A percentile compares a stretch with the other conserved stretches of the same genome.
phyloP scores from a whole-genome alignment of 768 basidiomycete species.

The Lactarius trivialis region DNA sequence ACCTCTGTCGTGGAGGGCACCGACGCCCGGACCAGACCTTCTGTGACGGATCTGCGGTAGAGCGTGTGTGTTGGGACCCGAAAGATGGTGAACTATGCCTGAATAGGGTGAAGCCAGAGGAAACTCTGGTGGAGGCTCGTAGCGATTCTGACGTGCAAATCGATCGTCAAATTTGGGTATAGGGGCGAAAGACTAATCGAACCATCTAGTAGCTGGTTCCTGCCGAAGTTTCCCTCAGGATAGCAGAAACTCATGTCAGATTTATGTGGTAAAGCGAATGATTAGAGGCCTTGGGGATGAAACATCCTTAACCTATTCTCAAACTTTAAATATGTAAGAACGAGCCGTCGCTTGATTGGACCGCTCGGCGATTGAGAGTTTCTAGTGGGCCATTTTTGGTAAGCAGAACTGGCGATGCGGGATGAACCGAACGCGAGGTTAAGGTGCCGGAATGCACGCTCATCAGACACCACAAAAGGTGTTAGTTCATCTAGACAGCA shows the following conservation, averaged over 20 bases:
- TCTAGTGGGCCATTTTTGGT: conserved; percentile 71
- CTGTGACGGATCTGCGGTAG: conserved; percentile 70
- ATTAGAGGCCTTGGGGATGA: conserved; percentile 87
- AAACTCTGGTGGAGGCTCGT: conserved; percentile 95
- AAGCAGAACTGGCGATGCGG: conserved; percentile 68
- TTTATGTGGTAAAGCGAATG: conserved; percentile 75
- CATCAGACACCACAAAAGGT: conserved; percentile 82
- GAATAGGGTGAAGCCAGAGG: conserved; percentile 91
- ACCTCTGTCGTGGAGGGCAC: conserved; percentile 59
- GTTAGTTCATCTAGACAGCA: conserved; percentile 86
- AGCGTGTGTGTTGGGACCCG: conserved; percentile 83
- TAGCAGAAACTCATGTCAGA: conserved; percentile 56
- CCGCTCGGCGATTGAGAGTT: conserved; percentile 53
- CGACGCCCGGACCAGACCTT: conserved; percentile 70
- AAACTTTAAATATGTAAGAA: conserved; percentile 63
- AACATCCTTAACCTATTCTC: conserved; percentile 84
- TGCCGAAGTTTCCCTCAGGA: conserved; percentile 83
- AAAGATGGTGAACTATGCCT: conserved; percentile 89
- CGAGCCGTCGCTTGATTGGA: conserved; percentile 45
- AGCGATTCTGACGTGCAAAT: conserved; percentile 97
- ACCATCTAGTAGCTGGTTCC: conserved; percentile 92
- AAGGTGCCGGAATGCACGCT: conserved; percentile 78
- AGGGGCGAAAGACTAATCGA: conserved; percentile 96
- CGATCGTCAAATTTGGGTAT: conserved; percentile 93
- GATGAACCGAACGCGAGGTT: conserved; percentile 68